Evolutionary conservation across 768 basidiomycete genomes (phyloP), one percentile per base, ranked within the genome.

Genomic region (Suillus cothurnatus): DNA sequence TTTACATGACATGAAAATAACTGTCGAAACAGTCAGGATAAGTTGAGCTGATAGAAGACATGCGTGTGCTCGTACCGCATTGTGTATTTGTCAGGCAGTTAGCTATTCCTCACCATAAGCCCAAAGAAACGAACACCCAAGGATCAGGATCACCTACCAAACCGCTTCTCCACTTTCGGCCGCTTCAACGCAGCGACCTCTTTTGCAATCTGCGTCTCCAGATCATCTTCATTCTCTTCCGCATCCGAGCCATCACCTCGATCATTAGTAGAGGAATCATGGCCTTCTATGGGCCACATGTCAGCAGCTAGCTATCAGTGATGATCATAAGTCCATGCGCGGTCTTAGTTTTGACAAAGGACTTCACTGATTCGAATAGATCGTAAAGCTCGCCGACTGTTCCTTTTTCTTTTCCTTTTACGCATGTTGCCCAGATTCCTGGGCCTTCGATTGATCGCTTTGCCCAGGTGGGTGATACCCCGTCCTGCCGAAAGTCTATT

Each of bases 361-460:
- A 19, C 76, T 87, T 70, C 67, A 93, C 93, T 61, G 84, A 84
- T 65, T 93, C 90, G 62, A 95, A 92, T 12, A 95, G 71, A 71
- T 93, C 91, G 67, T 89, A 89, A 41, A 92, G 75, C 72, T 95
- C 93, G 43, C 88, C 87, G 5, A 92, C 85, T 0, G 90, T 84
- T 71, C 88, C 89, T 67, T 85, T 90, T 74, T 95, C 94, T 69
- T 89, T 94, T 23, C 93, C 93, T 74, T 90, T 92, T 36, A 93
- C 84, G 81, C 92, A 94, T 71, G 88, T 93, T 12, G 87, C 90
- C 93, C 93, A 95, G 23, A 95, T 78, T 21, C 93, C 93, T 23
- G 93, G 93, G 11, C 93, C 93, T 66, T 91, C 90, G 64, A 94
- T 84, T 31, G 80, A 76, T 50, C 84, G 78, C 74, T 86, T 91